phyloP scores from a whole-genome alignment of 83 land plant genomes.

The Larix sibirica region DNA sequence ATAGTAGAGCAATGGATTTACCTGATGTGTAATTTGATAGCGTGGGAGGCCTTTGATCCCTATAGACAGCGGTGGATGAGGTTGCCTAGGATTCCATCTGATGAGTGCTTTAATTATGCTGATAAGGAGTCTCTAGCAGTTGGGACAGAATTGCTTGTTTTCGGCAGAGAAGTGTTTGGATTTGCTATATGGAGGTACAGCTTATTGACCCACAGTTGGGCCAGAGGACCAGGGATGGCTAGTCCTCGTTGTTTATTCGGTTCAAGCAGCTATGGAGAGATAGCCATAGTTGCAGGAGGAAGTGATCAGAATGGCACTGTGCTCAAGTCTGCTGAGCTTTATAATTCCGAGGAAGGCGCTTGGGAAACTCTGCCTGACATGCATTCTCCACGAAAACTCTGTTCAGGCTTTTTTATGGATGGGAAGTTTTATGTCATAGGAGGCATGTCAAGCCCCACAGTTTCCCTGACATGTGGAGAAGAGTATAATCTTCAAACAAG shows the following conservation, averaged over 20 bases:
- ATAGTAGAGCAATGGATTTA: slow-evolving; percentile 65
- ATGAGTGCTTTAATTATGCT: slow-evolving; percentile 55
- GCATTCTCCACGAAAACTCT: slow-evolving; percentile 22
- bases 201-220: slow-evolving; percentile 52
- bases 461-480: slow-evolving; percentile 46
- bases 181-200: slow-evolving; percentile 77
- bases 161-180: slow-evolving; percentile 68
- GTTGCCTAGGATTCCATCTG: slow-evolving; percentile 53
- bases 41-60: slow-evolving; percentile 68
- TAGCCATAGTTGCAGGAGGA: slow-evolving; percentile 53
- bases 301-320: background rate
- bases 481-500: slow-evolving; percentile 62
- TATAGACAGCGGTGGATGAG: slow-evolving; percentile 47
- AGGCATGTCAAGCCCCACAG: slow-evolving; percentile 22
- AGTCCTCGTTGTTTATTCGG: slow-evolving; percentile 71
- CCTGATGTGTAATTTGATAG: slow-evolving; percentile 43
- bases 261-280: slow-evolving; percentile 61
- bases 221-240: slow-evolving; percentile 50
- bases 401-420: slow-evolving; percentile 51
- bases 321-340: slow-evolving; percentile 34
- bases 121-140: slow-evolving; percentile 90
- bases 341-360: slow-evolving; percentile 24
- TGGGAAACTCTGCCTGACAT: slow-evolving; percentile 52
- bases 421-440: slow-evolving; percentile 51
- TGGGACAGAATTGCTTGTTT: slow-evolving; percentile 75